Conservation (phyloP, 179 eudicot species). For the Gypsophila paniculata region DNA sequence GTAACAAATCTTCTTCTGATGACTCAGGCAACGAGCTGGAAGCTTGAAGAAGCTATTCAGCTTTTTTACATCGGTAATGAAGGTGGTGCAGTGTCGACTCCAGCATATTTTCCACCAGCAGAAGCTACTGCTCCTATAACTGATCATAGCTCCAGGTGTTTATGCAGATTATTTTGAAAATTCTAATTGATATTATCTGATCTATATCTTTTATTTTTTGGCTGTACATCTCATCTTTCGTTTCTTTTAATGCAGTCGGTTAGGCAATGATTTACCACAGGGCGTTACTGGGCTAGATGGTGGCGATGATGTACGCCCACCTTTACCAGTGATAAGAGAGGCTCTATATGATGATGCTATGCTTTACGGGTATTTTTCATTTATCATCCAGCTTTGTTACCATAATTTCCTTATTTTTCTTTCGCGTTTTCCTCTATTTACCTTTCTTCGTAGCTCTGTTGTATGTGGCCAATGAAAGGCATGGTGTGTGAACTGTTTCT, state of each 20-base stretch:
- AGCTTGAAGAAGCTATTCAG: slow-evolving; percentile 96
- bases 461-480: background rate
- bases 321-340: slow-evolving; percentile 90
- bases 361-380: slow-evolving; percentile 48
- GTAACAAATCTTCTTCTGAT: background rate
- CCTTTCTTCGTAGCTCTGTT: background rate
- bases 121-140: slow-evolving; percentile 32
- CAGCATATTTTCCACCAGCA: slow-evolving; percentile 38
- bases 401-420: background rate
- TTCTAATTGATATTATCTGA: background rate
- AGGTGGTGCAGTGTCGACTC: slow-evolving; percentile 39
- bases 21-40: slow-evolving; percentile 89
- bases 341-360: slow-evolving; percentile 71
- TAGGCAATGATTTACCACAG: slow-evolving; percentile 32
- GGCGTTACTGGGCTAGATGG: slow-evolving; percentile 29
- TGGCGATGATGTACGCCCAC: slow-evolving; percentile 66
- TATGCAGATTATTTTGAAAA: background rate
- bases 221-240: slow-evolving; percentile 16
- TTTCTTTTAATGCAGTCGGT: slow-evolving; percentile 37
- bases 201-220: background rate
- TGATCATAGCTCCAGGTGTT: slow-evolving; percentile 53
- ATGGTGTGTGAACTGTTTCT: background rate
- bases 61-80: slow-evolving; percentile 83
- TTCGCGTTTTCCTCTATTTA: background rate
- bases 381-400: background rate